A percentile compares a stretch with the other conserved stretches of the same genome.
Evolutionary conservation across 83 land plant genomes (phyloP).

Genomic region (Thuja plicata): DNA sequence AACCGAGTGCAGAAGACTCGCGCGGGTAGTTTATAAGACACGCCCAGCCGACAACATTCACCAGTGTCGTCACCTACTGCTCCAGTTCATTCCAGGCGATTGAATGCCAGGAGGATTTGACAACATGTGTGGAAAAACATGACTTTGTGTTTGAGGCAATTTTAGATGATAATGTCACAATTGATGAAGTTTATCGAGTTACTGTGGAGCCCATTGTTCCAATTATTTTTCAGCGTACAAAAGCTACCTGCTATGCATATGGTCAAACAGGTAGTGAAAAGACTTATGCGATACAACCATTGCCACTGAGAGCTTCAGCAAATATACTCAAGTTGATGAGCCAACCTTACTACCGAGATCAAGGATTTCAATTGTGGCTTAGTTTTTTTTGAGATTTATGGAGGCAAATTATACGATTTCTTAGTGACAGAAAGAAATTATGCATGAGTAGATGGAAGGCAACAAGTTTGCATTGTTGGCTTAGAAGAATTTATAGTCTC

Average conservation of each 20-base stretch:
- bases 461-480: constrained; percentile 99
- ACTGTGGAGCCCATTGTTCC: constrained; percentile 97
- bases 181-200: constrained; percentile 94
- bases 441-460: constrained; percentile 96
- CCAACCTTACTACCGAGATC: constrained; percentile 74
- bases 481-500: constrained; percentile 94
- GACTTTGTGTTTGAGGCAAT: constrained; percentile 99
- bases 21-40: too few species aligned
- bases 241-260: constrained; percentile 99
- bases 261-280: constrained; percentile 99
- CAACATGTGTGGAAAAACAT: constrained; percentile 99
- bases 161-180: constrained; percentile 83
- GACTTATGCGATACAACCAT: constrained; percentile 96
- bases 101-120: constrained; percentile 99
- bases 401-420: constrained; percentile 97
- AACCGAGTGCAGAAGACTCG: too few species aligned
- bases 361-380: constrained; percentile 84
- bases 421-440: constrained; percentile 94
- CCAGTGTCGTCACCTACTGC: too few species aligned
- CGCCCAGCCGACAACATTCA: too few species aligned
- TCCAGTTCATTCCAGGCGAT: too few species aligned
- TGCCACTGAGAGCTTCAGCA: constrained; percentile 88
- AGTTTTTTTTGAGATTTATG: constrained; percentile 98
- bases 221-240: constrained; percentile 87
- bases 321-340: constrained; percentile 81